These are phyloP conservation scores for Nicotiana noctiflora DNA, from an alignment of 257 asterid species.

Conservation along the genomic window DNA sequence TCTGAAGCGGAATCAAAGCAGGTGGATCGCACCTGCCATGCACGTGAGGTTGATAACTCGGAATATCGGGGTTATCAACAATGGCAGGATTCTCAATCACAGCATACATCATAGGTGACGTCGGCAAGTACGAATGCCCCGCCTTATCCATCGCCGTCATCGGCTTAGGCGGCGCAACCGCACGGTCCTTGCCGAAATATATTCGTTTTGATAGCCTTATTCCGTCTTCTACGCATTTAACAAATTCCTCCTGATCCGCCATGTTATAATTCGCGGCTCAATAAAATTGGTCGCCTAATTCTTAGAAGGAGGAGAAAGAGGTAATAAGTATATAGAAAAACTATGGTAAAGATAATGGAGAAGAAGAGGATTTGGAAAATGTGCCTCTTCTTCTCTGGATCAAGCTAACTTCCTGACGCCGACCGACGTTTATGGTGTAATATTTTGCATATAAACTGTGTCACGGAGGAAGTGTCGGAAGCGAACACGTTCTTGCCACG, in stretches of 20 bases:
- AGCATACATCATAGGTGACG: constrained; percentile 83
- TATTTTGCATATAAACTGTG: neutral
- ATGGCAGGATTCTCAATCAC: constrained; percentile 62
- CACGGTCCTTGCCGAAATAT: constrained; percentile 78
- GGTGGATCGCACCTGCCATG: constrained; percentile 92
- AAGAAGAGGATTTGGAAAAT: neutral
- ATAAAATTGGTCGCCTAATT: neutral
- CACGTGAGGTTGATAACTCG: constrained; percentile 98
- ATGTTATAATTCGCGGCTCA: neutral
- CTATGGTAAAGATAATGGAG: neutral
- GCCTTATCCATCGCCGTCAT: constrained; percentile 52
- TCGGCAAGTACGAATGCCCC: constrained; percentile 38
- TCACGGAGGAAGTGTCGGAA: constrained; percentile 17
- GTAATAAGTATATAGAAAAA: neutral
- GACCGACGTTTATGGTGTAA: neutral
- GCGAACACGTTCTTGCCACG: neutral
- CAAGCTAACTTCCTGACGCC: neutral
- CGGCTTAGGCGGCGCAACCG: constrained; percentile 80
- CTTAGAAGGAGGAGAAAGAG: neutral
- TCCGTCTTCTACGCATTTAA: constrained; percentile 82
- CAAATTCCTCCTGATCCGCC: constrained; percentile 57
- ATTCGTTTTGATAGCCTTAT: constrained; percentile 73
- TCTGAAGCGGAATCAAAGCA: constrained; percentile 88
- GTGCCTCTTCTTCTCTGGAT: neutral
- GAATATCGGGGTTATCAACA: constrained; percentile 91